phyloP scores from a whole-genome alignment of 805 yeast species.

The Kodamaea neixiangensis region DNA sequence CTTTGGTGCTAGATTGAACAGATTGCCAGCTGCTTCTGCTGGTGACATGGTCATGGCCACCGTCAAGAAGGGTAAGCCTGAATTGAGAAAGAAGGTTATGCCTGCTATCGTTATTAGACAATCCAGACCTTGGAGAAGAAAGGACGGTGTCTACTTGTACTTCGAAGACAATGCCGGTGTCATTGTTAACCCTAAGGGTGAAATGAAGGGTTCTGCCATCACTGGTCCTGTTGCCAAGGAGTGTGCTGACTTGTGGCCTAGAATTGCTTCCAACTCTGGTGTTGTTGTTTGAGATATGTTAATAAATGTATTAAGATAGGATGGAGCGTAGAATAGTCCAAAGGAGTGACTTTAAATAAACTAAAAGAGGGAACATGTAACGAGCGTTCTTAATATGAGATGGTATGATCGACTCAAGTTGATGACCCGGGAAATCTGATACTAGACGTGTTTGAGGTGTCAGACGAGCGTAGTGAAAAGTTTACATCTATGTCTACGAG shows the following conservation, averaged over 20 bases:
- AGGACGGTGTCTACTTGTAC: slow-evolving; percentile 99
- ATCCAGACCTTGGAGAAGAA: slow-evolving; percentile 99
- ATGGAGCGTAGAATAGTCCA: no score
- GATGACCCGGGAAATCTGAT: no score
- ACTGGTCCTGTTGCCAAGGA: slow-evolving; percentile 99
- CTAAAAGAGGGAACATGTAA: no score
- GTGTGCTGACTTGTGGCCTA: slow-evolving; percentile 99
- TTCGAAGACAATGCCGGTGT: slow-evolving; percentile 99
- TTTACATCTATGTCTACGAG: no score
- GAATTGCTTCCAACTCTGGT: slow-evolving; percentile 99
- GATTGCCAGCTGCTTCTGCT: slow-evolving; percentile 99
- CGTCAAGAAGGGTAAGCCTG: slow-evolving; percentile 99
- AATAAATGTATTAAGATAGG: slow-evolving; percentile 10
- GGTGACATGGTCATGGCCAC: slow-evolving; percentile 99
- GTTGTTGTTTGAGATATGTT: slow-evolving; percentile 76
- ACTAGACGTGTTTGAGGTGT: no score
- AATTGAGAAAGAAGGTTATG: slow-evolving; percentile 99
- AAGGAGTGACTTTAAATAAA: no score
- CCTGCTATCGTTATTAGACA: slow-evolving; percentile 99
- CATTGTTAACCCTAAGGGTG: slow-evolving; percentile 99
- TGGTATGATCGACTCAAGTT: no score
- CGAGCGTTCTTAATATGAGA: no score
- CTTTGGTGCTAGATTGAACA: slow-evolving; percentile 99
- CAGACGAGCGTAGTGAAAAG: no score
- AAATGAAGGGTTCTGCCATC: slow-evolving; percentile 99